Conservation (phyloP, 176 grass and related monocot species). For the Carex parvula region DNA sequence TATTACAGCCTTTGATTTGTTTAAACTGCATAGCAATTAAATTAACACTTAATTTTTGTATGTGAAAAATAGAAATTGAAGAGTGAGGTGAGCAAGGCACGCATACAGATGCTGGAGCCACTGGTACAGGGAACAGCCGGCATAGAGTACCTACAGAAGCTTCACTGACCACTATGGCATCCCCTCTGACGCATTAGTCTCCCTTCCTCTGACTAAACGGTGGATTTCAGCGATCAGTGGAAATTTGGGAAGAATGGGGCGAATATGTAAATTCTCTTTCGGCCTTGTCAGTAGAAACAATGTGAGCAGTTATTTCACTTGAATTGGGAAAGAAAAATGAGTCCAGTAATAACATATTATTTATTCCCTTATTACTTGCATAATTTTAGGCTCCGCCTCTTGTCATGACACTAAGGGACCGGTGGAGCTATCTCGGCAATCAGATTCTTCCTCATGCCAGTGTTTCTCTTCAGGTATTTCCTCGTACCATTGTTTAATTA, state of each 20-base stretch:
- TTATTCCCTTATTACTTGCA: neutral
- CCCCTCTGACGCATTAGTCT: conserved; percentile 36
- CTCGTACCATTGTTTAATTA: neutral
- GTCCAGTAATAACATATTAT: neutral
- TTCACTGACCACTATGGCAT: conserved; percentile 62
- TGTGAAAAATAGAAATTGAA: conserved; percentile 60
- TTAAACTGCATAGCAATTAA: neutral
- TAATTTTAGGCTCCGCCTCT: conserved; percentile 48
- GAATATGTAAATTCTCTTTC: conserved; percentile 49
- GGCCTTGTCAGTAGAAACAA: conserved; percentile 45
- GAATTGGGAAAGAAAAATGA: neutral
- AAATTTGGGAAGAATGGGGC: conserved; percentile 56
- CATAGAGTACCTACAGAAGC: conserved; percentile 82
- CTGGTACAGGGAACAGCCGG: conserved; percentile 73
- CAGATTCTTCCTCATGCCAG: conserved; percentile 21
- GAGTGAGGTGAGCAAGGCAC: conserved; percentile 70
- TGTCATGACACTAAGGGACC: conserved; percentile 55
- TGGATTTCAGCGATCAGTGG: conserved; percentile 47
- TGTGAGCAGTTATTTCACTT: conserved; percentile 34
- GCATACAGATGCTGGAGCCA: conserved; percentile 68
- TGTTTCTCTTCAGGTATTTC: conserved; percentile 17
- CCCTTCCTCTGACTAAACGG: conserved; percentile 43
- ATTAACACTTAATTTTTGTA: neutral
- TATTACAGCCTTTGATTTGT: neutral
- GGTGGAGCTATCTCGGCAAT: conserved; percentile 43